Evolutionary conservation across 306 rosid species (phyloP).

Genomic region (Carpinus viminea): DNA sequence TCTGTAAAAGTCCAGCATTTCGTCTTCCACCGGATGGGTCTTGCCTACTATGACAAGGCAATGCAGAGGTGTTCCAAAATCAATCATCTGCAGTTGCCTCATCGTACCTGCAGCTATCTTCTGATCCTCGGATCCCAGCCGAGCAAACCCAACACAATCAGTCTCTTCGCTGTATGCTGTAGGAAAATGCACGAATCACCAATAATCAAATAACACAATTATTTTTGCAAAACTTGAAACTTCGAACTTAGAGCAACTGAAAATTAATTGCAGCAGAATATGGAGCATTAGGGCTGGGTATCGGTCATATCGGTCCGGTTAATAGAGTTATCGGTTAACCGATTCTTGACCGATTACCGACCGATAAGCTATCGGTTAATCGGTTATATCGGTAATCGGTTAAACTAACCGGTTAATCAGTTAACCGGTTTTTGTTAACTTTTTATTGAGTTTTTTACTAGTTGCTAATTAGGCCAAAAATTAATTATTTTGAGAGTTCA

Average conservation of each 20-base stretch:
- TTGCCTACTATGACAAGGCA: slow-evolving; percentile 88
- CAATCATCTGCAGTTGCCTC: slow-evolving; percentile 63
- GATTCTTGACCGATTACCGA: too few species aligned
- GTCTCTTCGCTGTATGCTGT: slow-evolving; percentile 71
- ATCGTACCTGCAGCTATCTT: slow-evolving; percentile 69
- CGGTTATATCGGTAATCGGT: too few species aligned
- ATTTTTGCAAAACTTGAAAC: background rate
- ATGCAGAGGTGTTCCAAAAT: slow-evolving; percentile 90
- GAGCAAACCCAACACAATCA: slow-evolving; percentile 84
- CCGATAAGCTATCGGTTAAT: too few species aligned
- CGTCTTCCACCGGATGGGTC: slow-evolving; percentile 89
- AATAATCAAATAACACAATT: background rate
- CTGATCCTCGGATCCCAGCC: slow-evolving; percentile 89
- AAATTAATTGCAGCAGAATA: background rate
- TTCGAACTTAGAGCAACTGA: background rate
- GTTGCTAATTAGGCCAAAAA: too few species aligned
- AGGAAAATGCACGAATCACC: slow-evolving; percentile 8
- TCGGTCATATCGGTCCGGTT: too few species aligned
- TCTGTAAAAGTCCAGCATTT: slow-evolving; percentile 77
- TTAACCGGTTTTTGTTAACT: too few species aligned
- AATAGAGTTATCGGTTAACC: too few species aligned
- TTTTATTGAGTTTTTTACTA: too few species aligned
- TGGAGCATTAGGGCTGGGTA: too few species aligned
- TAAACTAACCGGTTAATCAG: too few species aligned
- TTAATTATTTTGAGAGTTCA: too few species aligned